phyloP scores from a whole-genome alignment of 305 asterid genomes.

The Coffea humblotiana region DNA sequence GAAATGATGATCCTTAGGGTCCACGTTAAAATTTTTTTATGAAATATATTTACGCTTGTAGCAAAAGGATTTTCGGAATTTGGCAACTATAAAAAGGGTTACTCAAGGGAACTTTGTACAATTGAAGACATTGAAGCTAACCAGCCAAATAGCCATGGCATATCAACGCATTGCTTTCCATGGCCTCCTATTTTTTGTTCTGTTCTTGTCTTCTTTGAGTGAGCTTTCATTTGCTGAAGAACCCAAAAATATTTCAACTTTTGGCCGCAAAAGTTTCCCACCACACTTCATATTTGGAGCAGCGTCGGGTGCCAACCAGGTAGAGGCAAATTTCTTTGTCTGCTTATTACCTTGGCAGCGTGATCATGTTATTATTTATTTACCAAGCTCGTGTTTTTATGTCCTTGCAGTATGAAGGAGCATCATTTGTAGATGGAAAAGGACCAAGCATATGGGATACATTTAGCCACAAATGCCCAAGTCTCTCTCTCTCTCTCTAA shows the following conservation, averaged over 20 bases:
- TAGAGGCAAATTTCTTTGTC: background rate
- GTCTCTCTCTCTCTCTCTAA: background rate
- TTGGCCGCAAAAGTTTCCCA: conserved; percentile 14
- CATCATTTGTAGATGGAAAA: background rate
- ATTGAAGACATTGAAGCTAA: background rate
- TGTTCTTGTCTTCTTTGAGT: background rate
- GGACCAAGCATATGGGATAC: conserved; percentile 15
- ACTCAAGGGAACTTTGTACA: too few relatives aligned
- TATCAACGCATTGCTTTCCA: background rate
- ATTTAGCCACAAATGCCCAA: conserved; percentile 1
- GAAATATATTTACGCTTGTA: too few relatives aligned
- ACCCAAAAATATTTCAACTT: background rate
- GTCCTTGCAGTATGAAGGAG: conserved; percentile 1
- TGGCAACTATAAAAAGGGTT: too few relatives aligned
- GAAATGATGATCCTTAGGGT: too few relatives aligned
- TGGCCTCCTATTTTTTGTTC: background rate
- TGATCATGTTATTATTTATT: background rate
- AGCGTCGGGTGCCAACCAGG: conserved; percentile 22
- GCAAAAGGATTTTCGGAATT: too few relatives aligned
- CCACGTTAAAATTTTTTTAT: too few relatives aligned
- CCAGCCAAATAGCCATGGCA: background rate
- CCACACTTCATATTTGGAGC: conserved; percentile 19
- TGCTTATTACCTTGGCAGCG: background rate
- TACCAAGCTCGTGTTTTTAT: background rate
- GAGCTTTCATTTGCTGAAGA: background rate